A percentile compares a stretch with the other conserved stretches of the same genome.
Evolutionary conservation across 1,284 basidiomycete genomes (phyloP).

Genomic region (Malassezia globosa): DNA sequence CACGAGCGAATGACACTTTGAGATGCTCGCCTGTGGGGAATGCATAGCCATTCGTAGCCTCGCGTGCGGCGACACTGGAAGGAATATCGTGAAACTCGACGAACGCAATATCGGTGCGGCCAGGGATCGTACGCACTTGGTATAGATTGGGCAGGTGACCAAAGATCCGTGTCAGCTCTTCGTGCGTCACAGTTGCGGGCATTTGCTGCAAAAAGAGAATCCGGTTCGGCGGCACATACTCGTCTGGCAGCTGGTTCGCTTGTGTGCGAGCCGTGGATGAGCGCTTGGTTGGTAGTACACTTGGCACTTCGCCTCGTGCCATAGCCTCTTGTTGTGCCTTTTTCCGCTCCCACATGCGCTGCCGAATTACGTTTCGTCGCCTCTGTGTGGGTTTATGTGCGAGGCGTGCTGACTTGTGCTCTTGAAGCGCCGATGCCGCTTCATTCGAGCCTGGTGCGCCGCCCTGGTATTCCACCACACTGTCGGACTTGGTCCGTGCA

Average conservation of each 20-base stretch:
- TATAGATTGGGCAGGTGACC: constrained; percentile 29
- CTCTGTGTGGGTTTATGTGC: constrained; percentile 29
- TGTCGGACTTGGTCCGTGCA: constrained; percentile 75
- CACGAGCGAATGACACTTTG: constrained; percentile 23
- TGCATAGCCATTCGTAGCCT: constrained; percentile 38
- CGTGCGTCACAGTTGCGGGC: constrained; percentile 26
- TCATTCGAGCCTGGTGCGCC: constrained; percentile 15
- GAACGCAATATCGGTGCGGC: constrained; percentile 42
- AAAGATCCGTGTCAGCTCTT: constrained; percentile 35
- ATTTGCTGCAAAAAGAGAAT: constrained; percentile 80
- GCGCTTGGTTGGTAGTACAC: background rate
- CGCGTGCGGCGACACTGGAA: constrained; percentile 31
- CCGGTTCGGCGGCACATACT: constrained; percentile 97
- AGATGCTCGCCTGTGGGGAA: constrained; percentile 38
- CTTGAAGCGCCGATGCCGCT: constrained; percentile 18
- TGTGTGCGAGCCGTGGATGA: constrained; percentile 15
- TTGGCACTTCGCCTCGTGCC: constrained; percentile 2
- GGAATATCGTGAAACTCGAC: constrained; percentile 39
- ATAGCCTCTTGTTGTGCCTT: background rate
- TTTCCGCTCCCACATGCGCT: constrained; percentile 27
- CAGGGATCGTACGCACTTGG: constrained; percentile 42
- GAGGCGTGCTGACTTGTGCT: constrained; percentile 54
- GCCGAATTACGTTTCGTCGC: constrained; percentile 23
- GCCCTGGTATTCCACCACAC: constrained; percentile 55
- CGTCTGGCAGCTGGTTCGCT: constrained; percentile 68